Evolutionary conservation across 352 stramenopile genomes (phyloP), one percentile per base, ranked within the genome.

Genomic region (Poterioochromonas sp.): DNA sequence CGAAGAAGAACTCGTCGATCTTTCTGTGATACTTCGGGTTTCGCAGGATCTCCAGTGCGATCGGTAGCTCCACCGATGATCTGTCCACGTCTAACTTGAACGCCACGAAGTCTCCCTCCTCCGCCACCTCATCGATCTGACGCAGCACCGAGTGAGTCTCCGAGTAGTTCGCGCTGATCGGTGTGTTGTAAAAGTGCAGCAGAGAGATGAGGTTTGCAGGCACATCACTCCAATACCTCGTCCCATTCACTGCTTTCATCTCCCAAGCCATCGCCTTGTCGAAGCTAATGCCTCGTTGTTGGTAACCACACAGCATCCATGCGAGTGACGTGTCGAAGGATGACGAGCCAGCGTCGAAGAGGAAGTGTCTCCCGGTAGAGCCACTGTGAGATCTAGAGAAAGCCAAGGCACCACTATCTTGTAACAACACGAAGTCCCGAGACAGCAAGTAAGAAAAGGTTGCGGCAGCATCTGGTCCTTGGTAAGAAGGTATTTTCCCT

Each of bases 1-100:
- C 68, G 39, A 76, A 76, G 39, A 76, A 76, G 40, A 76, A 58
- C 40, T 76, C 68, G 39, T 76, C 68, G 22, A 76, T 62, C 32
- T 32, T 40, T 40, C 20, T 8, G 40, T 1, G 5, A 20, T 8
- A 18, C 39, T 76, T n/a, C 5, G 2, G 2, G 39, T 76, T n/a
- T 1, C 1, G 12, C 15, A 76, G 5, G 3, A 76, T 5, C 20
- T 76, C 3, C 8, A 76, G 22, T 1, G 29, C 40, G 1, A 76
- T 15, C 1, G 68, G 68, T n/a, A 58, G 54, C n/a, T 76, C 68
- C 35, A 76, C n/a, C 5, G 26, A 40, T 40, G 68, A 37, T 18
- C 1, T 58, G n/a, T 76, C 68, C 35, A 76, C 54, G 20, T 76
- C 68, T 40, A 76, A 40, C 39, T 76, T 76, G 11, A 20, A 76